Evolutionary conservation across 2,329 filamentous ascomycete genomes (phyloP), one percentile per base, ranked within the genome.

Genomic region (Ascochyta viciae-villosae): DNA sequence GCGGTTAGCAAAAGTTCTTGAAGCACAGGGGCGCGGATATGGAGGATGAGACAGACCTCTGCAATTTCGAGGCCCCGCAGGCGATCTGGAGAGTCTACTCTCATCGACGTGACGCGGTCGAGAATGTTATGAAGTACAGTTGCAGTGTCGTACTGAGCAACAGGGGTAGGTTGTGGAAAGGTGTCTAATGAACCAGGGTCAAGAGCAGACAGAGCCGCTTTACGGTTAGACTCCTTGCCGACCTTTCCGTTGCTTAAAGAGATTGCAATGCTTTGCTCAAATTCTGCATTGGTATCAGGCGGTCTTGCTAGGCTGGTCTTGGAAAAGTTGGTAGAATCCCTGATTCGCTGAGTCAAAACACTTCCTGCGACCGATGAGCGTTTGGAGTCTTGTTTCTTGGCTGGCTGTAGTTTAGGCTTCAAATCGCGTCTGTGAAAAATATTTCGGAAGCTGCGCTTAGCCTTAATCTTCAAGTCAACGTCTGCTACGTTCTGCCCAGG

Each of bases 381-480:
- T 34, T 68, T 64, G 5, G 57, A 22, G 12, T 31, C n/a, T 47
- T 41, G 35, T 41, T 57, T 39, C 50, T 44, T 15, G 23, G 31
- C 16, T 44, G 48, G 37, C 42, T 44, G 12, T 31, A 31, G 24
- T 8, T 8, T 43, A 6, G 19, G 33, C 13, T 59, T 61, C 15
- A 33, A 46, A 4, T 64, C 53, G 13, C 58, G 61, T 35, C 45
- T 66, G 9, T 54, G 53, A 50, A 74, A 72, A 4, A 73, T 41
- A n/a, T 62, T 50, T 3, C 62, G 64, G 24, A 74, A 47, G 49
- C 68, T 72, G 23, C 58, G 62, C 51, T 69, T 68, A 6, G 58
- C 33, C 27, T 65, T 68, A 38, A 67, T 38, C 33, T 60, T 64
- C 46, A 49, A 5, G 31, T 26, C 12, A 8, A 7, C 31, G 7